phyloP scores from a whole-genome alignment of 768 basidiomycete genomes.

The Panaeolus papilionaceus region DNA sequence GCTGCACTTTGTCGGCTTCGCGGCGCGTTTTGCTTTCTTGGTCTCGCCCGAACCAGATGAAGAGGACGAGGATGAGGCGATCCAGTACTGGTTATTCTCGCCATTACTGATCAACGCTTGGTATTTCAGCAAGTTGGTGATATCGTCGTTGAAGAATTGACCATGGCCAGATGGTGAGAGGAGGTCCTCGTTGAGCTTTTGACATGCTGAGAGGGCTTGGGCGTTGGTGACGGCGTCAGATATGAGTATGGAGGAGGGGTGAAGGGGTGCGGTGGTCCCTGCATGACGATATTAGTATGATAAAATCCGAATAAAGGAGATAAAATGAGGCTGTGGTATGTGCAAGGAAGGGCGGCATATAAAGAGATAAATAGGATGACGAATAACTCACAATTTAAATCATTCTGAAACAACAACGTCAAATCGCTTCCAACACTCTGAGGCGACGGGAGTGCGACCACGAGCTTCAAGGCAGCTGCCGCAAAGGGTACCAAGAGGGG shows the following conservation, averaged over 20 bases:
- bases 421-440: conserved; percentile 29
- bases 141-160: conserved; percentile 27
- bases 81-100: conserved; percentile 26
- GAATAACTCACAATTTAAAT: conserved; percentile 35
- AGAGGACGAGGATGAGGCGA: conserved; percentile 17
- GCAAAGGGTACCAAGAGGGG: not conserved
- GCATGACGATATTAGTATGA: too few species aligned
- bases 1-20: not conserved
- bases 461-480: not conserved
- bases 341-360: too few species aligned
- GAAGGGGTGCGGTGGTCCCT: conserved; percentile 32
- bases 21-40: not conserved
- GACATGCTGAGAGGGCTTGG: conserved; percentile 27
- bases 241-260: conserved; percentile 29
- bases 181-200: conserved; percentile 29
- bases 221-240: conserved; percentile 21
- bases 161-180: conserved; percentile 29
- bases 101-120: conserved; percentile 18
- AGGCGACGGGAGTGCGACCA: not conserved
- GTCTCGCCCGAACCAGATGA: not conserved
- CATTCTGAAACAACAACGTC: conserved; percentile 39
- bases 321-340: too few species aligned
- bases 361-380: too few species aligned
- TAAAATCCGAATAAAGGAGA: too few species aligned
- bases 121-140: conserved; percentile 25